Conservation (phyloP, 805 yeast genomes). For the Millerago galiae region DNA sequence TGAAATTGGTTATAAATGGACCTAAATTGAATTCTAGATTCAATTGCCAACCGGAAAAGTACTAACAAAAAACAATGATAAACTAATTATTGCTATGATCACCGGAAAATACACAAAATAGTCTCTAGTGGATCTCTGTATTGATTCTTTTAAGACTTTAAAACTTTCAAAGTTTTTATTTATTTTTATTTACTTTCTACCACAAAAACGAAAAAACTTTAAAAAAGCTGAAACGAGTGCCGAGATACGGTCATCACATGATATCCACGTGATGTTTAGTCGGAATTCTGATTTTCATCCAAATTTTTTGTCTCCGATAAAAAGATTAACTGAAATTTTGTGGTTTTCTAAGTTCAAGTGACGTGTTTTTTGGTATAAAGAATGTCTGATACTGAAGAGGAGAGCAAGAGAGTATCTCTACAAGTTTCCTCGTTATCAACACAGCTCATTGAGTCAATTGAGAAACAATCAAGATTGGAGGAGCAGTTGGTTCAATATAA, state of each 20-base stretch:
- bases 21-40: too few species aligned
- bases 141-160: too few species aligned
- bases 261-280: neutral
- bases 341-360: neutral
- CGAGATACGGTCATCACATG: neutral
- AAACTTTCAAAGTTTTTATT: too few species aligned
- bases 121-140: too few species aligned
- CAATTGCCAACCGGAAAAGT: too few species aligned
- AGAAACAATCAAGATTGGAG: constrained; percentile 49
- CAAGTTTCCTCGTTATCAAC: constrained; percentile 56
- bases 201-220: too few species aligned
- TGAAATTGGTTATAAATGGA: too few species aligned
- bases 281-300: neutral
- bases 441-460: constrained; percentile 52
- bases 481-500: constrained; percentile 37
- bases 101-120: too few species aligned
- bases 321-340: neutral
- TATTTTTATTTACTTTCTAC: too few species aligned
- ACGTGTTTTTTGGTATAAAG: neutral
- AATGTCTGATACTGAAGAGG: constrained; percentile 30
- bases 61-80: too few species aligned
- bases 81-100: too few species aligned
- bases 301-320: neutral
- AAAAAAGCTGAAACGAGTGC: too few species aligned
- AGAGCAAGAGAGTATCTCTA: constrained; percentile 38